Evolutionary conservation across 306 rosid genomes (phyloP), one percentile per base, ranked within the genome.

Genomic region (Mucuna pruriens): DNA sequence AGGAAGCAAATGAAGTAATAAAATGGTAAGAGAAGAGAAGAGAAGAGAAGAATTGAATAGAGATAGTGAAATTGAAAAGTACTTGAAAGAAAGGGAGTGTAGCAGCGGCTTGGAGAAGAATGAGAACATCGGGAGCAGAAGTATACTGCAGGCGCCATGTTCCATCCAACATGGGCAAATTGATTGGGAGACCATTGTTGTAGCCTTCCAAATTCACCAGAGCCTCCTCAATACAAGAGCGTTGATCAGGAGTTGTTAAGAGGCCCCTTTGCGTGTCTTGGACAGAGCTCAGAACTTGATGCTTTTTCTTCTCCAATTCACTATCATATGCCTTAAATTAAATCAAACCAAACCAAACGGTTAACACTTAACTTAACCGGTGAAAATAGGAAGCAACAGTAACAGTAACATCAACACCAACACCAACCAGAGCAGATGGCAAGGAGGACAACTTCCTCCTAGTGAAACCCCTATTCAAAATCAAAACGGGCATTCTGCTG

Each of bases 101-200:
- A 20, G 89, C 88, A 62, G 99, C 97, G 63, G 99, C 97, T 87
- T 95, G 87, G 34, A 95, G 72, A 77, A 95, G 97, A 83, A 91
- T 39, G 71, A 93, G 95, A 81, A 95, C 97, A 87, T 95, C 99
- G 57, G 97, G 82, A 42, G 99, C 97, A 11, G 97, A 92, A 36
- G 99, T 95, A 49, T 91, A 95, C 67, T 93, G 95, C 23, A 95
- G 87, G 52, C 99, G 94, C 99, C 99, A 95, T 3, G 97, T 95
- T 73, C 97, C 97, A 65, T 95, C 91, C 83, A 95, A 79, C 46
- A 77, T 88, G 71, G 69, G 45, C 49, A 93, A 77, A 81, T 90
- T 85, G 85, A 93, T 80, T 2, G 95, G 95, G 2, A 71, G 51
- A 82, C 91, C 93, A 69, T 13, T 70, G 85, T 75, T 93, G 78